Base-by-base conservation (phyloP, 1,284 basidiomycete genomes). In the Salmacisia buchloeana region DNA sequence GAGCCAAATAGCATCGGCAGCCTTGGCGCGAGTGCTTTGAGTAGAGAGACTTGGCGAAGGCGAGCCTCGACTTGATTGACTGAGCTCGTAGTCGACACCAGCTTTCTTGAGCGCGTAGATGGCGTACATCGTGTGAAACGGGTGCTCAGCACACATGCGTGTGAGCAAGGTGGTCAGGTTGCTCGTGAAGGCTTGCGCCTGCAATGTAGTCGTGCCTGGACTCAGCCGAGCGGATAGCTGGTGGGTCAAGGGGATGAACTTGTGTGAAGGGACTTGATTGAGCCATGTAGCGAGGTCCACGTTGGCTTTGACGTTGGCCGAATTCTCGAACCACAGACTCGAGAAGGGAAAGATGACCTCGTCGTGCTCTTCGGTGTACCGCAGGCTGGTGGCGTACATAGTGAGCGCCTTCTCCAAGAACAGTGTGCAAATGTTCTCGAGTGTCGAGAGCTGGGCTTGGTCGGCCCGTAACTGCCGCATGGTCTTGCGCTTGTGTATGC, bases 71-170 rank as follows among this genome's bases (percentile, higher is more conserved):
- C 45, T 39, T 34, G 21, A n/a, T 31, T 12, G 35, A 21, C 25
- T 29, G 3, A 60, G 60, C 29, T 66, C 64, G 33, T 60, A 49
- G 58, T 73, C 73, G 4, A 61, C 63, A 2, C 69, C 69, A 7
- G 68, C 67, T 62, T 70, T 70, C 64, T 70, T 59, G 49, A 79
- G 61, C 0, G 90, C 90, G 76, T 89, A 91, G 13, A 98, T 86
- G 70, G 94, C 91, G 80, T 94, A 96, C 5, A 97, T 81, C 69
- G 87, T 89, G 76, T 98, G 96, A 81, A 92, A 97, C 0, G 94
- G 94, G 78, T 98, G 96, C 61, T 97, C 91, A 58, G 81, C 81
- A 72, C 89, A 90, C 84, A 98, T 89, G 10, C 89, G 85, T 1
- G 85, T 64, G 21, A 97, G 83, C 21, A 96, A 81, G 0, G 72